phyloP scores from a whole-genome alignment of 352 stramenopile genomes.

The Paralagenidium karlingii region DNA sequence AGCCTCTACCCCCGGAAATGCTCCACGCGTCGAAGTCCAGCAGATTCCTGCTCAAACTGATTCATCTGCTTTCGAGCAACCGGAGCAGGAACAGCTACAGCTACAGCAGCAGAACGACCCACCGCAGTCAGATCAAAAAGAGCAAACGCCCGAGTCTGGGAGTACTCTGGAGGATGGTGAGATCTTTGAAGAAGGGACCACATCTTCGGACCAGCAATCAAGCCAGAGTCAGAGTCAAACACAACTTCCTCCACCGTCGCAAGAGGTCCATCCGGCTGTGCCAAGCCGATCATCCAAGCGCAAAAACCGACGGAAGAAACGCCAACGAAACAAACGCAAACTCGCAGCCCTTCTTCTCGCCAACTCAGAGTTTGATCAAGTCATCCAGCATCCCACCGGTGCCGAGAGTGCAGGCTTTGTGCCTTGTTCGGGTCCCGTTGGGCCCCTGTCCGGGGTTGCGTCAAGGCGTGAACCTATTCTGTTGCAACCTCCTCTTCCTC shows the following conservation, averaged over 20 bases:
- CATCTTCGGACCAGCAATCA: constrained; percentile 1
- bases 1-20: too few relatives aligned
- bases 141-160: too few relatives aligned
- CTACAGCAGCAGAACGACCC: too few relatives aligned
- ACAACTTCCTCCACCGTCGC: too few relatives aligned
- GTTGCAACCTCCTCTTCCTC: background rate
- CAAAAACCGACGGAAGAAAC: constrained; percentile 67
- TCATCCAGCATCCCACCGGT: constrained; percentile 1
- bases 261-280: too few relatives aligned
- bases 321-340: constrained; percentile 2
- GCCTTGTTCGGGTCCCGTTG: background rate
- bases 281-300: too few relatives aligned
- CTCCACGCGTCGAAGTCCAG: too few relatives aligned
- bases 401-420: background rate
- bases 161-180: constrained; percentile 67
- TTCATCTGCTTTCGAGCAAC: too few relatives aligned
- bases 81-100: too few relatives aligned
- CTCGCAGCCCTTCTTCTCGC: constrained; percentile 7
- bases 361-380: background rate
- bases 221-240: constrained; percentile 12
- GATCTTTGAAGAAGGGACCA: constrained; percentile 50
- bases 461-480: constrained; percentile 1
- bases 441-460: background rate
- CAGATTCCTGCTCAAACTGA: too few relatives aligned
- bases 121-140: too few relatives aligned